Evolutionary conservation across 305 asterid species (phyloP), one percentile per base, ranked within the genome.

Genomic region (Salvia sclarea): DNA sequence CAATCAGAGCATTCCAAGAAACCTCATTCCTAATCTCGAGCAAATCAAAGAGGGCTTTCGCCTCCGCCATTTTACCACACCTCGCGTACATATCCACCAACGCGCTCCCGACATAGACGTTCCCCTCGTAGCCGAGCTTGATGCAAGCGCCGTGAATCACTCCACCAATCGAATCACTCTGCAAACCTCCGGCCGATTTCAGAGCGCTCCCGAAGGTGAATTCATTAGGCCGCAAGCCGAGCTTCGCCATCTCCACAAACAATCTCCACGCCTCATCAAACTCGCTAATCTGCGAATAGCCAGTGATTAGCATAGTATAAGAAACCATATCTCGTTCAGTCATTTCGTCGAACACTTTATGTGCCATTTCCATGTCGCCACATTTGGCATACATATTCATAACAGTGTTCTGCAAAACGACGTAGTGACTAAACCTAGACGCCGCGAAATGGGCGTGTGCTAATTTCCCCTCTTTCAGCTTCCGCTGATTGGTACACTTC

Each of bases 1-100:
- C 91, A 70, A 92, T 85, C 82, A 88, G 66, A 57, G 90, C 83
- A 75, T 90, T 92, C 98, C 98, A 92, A 68, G 92, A 84, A 64
- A 86, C 96, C 74, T 80, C 97, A 40, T 88, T 90, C 74, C 79
- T 86, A 53, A 68, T 63, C 67, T 70, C 50, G 64, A 90, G 61
- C 65, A 82, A 73, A 33, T 81, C 83, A 66, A 90, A 92, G 33
- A 83, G 71, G 40, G 60, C 25, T 73, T 73, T 80, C 0, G 95
- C 97, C 17, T 82, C 92, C 12, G 76, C 75, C 86, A 90, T 80
- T 48, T 25, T 65, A 63, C 77, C 83, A 71, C 83, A 79, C 79
- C 90, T 79, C 0, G 97, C 68, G 62, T 90, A 85, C 93, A 88
- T 81, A 80, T 92, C 96, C 12, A 92, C 83, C 76, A 92, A 86